Evolutionary conservation across 2,329 filamentous ascomycete genomes (phyloP).

Genomic region (Elsinoe batatas): DNA sequence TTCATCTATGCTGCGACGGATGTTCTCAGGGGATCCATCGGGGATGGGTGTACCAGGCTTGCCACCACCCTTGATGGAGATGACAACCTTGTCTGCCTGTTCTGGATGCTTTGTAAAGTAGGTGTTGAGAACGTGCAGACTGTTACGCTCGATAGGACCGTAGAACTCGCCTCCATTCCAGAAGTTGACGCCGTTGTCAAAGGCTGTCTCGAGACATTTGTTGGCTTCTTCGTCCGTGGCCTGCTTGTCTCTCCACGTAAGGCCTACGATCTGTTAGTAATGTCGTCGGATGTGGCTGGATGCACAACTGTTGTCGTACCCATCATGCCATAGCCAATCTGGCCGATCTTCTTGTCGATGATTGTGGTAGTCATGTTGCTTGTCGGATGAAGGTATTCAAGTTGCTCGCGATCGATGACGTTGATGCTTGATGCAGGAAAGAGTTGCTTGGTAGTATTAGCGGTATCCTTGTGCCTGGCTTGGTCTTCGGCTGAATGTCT

Average conservation of each 20-base stretch:
- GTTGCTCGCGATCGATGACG: neutral
- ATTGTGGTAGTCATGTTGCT: slow-evolving; percentile 5
- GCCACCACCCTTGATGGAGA: slow-evolving; percentile 42
- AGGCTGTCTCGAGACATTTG: slow-evolving; percentile 36
- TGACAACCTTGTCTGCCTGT: slow-evolving; percentile 40
- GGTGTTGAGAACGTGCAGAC: slow-evolving; percentile 38
- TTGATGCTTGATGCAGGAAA: neutral
- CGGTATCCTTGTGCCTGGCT: too few relatives aligned
- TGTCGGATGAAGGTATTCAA: too few relatives aligned
- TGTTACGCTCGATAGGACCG: slow-evolving; percentile 37
- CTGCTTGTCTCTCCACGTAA: slow-evolving; percentile 37
- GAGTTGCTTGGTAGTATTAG: too few relatives aligned
- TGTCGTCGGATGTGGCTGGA: neutral
- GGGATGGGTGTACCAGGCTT: slow-evolving; percentile 27
- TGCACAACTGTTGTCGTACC: slow-evolving; percentile 21
- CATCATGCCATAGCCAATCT: slow-evolving; percentile 41
- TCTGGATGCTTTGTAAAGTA: slow-evolving; percentile 44
- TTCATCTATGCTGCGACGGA: slow-evolving; percentile 37
- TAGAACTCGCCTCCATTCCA: slow-evolving; percentile 45
- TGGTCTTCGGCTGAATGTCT: too few relatives aligned
- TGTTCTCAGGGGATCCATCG: slow-evolving; percentile 33
- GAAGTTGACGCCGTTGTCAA: slow-evolving; percentile 34
- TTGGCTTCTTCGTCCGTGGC: slow-evolving; percentile 31
- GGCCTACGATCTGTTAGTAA: slow-evolving; percentile 23
- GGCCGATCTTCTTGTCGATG: slow-evolving; percentile 30